phyloP scores from a whole-genome alignment of 2,329 filamentous ascomycete genomes.

The Stachybotrys elegans region DNA sequence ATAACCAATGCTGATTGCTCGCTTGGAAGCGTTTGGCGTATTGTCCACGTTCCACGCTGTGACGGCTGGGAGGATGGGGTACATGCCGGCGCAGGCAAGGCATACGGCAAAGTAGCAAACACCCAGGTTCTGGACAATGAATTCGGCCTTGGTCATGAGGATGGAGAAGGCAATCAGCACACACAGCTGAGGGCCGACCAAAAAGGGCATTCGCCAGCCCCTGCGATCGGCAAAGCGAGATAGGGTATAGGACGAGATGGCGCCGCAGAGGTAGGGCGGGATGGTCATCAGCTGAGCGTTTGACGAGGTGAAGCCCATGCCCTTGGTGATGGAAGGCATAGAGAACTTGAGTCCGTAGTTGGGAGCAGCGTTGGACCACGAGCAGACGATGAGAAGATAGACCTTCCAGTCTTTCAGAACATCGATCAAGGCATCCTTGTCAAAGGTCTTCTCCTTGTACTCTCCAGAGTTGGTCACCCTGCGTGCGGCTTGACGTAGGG shows the following conservation, averaged over 20 bases:
- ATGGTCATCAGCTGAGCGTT: conserved; percentile 24
- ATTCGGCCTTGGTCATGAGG: conserved; percentile 13
- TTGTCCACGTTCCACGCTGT: conserved; percentile 33
- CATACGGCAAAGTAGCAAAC: conserved; percentile 15
- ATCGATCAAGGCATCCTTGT: not conserved
- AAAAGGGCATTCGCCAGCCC: conserved; percentile 28
- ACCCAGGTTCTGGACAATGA: conserved; percentile 12
- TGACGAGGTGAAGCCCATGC: conserved; percentile 31
- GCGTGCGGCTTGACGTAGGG: conserved; percentile 7
- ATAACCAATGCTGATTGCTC: conserved; percentile 28
- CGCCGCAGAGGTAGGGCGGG: conserved; percentile 25
- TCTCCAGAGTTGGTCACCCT: not conserved
- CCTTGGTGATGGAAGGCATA: conserved; percentile 31
- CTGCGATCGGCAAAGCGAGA: conserved; percentile 22
- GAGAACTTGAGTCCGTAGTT: conserved; percentile 24
- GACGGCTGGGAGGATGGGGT: conserved; percentile 25
- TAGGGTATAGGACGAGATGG: conserved; percentile 16
- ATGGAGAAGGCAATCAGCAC: conserved; percentile 22
- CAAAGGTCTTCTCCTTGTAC: not conserved
- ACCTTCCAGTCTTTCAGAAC: conserved; percentile 35
- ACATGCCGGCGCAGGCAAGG: conserved; percentile 26
- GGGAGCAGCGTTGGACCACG: conserved; percentile 29
- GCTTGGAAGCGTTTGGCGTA: conserved; percentile 24
- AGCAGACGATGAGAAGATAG: conserved; percentile 31
- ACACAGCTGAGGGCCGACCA: conserved; percentile 21